Evolutionary conservation across 2,329 filamentous ascomycete genomes (phyloP), one percentile per base, ranked within the genome.

Genomic region (Zopfia rhizophila): DNA sequence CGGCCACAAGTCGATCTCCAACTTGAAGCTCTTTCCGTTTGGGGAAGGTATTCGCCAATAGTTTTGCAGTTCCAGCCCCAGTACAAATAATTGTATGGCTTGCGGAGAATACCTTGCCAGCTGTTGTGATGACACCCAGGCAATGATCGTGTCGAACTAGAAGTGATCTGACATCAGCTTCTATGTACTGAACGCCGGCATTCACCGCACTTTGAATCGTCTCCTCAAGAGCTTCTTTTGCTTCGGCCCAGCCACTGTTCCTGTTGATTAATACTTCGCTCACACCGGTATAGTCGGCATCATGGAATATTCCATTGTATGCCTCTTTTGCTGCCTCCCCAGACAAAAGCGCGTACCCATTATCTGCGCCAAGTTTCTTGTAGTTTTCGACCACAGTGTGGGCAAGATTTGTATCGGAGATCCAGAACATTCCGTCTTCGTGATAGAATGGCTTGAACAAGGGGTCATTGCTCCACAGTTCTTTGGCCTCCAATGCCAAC

Each of bases 401-500:
- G 2, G 73, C 74, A 39, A 75, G 75, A 48, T 75, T 72, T 33
- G 63, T 73, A 29, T 72, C 68, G 37, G 72, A 76, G 2, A 67
- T 73, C 74, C 73, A 76, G 63, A 70, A 76, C 24, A 77, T 75
- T 13, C 75, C 75, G 4, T 72, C 77, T 56, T 77, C 65, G 56
- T 77, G 74, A 56, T 75, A 78, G 53, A 72, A 71, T 0, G 72
- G 72, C 48, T 73, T 69, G 70, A 79, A 81, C 3, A 84, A 68
- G 2, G 81, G 78, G 38, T 82, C 78, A 1, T 62, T 69, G 41
- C 74, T 74, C 75, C 83, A 88, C 1, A 79, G 67, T 32, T 83
- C 78, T 56, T 84, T 81, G 0, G 85, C 81, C 67, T 87, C 84
- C 24, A 86, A 74, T 0, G 79, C 85, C 22, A 88, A 73, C 27